Percentiles rank a stretch among this genome's conserved stretches.
Conservation (phyloP, 2,329 filamentous ascomycete genomes). For the Phyllosticta citriasiana region DNA sequence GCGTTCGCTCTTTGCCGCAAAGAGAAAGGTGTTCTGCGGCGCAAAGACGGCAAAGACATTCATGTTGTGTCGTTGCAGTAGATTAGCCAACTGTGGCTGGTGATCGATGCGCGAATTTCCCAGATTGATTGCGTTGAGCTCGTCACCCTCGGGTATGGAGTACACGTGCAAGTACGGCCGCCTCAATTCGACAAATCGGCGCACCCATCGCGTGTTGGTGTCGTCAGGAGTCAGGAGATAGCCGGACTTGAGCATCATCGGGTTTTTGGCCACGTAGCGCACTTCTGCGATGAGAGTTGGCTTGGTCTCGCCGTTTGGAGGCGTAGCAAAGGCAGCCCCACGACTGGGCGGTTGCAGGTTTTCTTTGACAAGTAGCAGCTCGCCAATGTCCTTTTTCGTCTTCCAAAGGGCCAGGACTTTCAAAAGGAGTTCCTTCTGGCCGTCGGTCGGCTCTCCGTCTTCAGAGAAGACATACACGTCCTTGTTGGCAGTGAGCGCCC, state of each 20-base stretch:
- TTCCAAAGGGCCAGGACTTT: constrained; percentile 57
- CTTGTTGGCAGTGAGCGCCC: constrained; percentile 19
- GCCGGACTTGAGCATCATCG: constrained; percentile 64
- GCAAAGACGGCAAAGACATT: constrained; percentile 90
- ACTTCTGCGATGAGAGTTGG: constrained; percentile 68
- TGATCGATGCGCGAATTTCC: constrained; percentile 86
- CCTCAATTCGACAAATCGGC: constrained; percentile 85
- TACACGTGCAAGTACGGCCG: constrained; percentile 89
- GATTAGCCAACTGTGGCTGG: constrained; percentile 72
- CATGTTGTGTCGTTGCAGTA: constrained; percentile 43
- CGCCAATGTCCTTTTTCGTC: constrained; percentile 31
- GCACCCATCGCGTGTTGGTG: constrained; percentile 75
- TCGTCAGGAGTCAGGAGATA: constrained; percentile 79
- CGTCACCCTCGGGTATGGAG: constrained; percentile 74
- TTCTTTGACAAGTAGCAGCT: constrained; percentile 37
- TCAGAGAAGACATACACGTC: constrained; percentile 14
- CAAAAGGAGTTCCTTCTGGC: constrained; percentile 34
- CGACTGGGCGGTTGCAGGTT: constrained; percentile 59
- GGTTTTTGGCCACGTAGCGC: constrained; percentile 68
- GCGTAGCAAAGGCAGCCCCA: constrained; percentile 39
- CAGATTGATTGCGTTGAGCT: constrained; percentile 80
- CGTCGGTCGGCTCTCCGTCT: constrained; percentile 16
- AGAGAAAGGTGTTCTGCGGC: constrained; percentile 89
- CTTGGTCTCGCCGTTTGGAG: constrained; percentile 33
- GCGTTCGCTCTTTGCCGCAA: constrained; percentile 76